Evolutionary conservation across 169 alveolate genomes (phyloP), one percentile per base, ranked within the genome.

Genomic region (Ichthyophthirius multifiliis): DNA sequence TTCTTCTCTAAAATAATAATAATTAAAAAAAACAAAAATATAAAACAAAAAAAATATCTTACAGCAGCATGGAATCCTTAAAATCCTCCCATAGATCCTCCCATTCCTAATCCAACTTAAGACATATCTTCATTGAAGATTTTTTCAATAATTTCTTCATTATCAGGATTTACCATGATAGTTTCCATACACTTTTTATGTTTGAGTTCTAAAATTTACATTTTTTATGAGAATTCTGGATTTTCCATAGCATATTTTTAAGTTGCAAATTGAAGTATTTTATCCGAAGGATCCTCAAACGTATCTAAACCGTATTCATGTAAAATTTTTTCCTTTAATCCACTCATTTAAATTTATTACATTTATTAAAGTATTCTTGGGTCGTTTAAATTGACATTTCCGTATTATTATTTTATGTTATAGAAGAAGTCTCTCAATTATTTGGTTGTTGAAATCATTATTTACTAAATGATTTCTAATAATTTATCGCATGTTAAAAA

Each of bases 211-310:
- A 67, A 44, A 37, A 37, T 12, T 39, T 37, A 16, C 77, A 67
- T 67, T 44, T 67, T 34, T 67, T 67, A 30, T 34, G n/a, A 67
- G 20, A 67, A 67, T 67, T 67, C 77, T n/a, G 77, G 48, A 39
- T 67, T 41, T 37, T 67, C 77, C 37, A n/a, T n/a, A 37, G 39
- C 35, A 67, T 67, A 67, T 44, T 67, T 67, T 37, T 34, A 16
- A 67, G 77, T 67, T 10, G 77, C 77, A 67, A n/a, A 67, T 37
- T 34, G 41, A 16, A 67, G n/a, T 16, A 67, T 67, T 44, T 67
- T 67, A 16, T 12, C n/a, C 9, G 55, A 47, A 39, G 77, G 62
- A 39, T 67, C 77, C 6, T 67, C 77, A 15, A 34, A 67, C 2
- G 35, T 30, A 37, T 67, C 77, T 44, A 67, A 67, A 9, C 45